Conservation (phyloP, 176 grass and related monocot species). For the Paspalum notatum region DNA sequence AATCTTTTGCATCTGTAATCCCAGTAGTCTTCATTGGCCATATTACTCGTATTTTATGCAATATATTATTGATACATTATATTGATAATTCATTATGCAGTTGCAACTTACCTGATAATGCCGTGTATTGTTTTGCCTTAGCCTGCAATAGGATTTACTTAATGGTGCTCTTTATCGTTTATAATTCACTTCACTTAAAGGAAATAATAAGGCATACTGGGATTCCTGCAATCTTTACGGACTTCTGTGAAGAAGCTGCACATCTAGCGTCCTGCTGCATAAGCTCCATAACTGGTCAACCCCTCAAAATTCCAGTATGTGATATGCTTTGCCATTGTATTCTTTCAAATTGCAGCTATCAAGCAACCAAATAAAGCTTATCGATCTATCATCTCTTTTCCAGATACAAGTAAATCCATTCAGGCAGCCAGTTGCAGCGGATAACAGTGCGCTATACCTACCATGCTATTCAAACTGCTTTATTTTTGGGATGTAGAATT, state of each 20-base stretch:
- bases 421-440: constrained; percentile 78
- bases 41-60: constrained; percentile 21
- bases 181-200: constrained; percentile 52
- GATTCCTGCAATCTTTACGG: constrained; percentile 82
- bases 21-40: not conserved
- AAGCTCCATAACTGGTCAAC: constrained; percentile 51
- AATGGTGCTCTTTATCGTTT: not conserved
- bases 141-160: constrained; percentile 13
- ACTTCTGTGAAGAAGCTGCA: constrained; percentile 99
- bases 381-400: constrained; percentile 23
- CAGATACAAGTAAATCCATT: constrained; percentile 96
- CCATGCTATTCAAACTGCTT: constrained; percentile 96
- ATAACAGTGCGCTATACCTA: constrained; percentile 68
- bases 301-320: constrained; percentile 75
- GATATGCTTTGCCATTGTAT: constrained; percentile 7
- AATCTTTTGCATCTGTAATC: constrained; percentile 8
- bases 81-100: constrained; percentile 13
- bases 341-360: constrained; percentile 5
- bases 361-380: constrained; percentile 19
- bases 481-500: constrained; percentile 76
- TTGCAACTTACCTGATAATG: not conserved
- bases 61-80: constrained; percentile 1
- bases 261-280: constrained; percentile 85
- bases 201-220: constrained; percentile 65
- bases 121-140: not conserved